Conservation (phyloP, 768 basidiomycete genomes). For the Scleroderma bovista region DNA sequence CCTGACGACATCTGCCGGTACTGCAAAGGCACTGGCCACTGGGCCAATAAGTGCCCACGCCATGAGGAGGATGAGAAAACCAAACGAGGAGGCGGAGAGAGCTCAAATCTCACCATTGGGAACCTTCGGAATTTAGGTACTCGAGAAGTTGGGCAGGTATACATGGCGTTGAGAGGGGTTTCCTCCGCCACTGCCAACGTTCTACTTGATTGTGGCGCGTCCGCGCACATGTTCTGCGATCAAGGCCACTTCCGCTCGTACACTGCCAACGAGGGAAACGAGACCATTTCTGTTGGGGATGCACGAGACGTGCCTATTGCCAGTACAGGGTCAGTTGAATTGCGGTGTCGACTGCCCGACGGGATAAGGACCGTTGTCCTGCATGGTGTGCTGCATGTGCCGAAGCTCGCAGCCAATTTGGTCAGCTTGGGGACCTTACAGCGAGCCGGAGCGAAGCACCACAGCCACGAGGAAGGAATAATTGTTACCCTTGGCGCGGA, state of each 20-base stretch:
- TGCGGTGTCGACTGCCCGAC: conserved; percentile 8
- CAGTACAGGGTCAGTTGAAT: conserved; percentile 12
- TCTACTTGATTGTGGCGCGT: background rate
- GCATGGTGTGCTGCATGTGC: conserved; percentile 10
- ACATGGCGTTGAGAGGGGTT: background rate
- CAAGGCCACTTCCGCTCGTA: conserved; percentile 9
- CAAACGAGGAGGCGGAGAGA: background rate
- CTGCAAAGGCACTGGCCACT: conserved; percentile 11
- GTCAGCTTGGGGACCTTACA: conserved; percentile 14
- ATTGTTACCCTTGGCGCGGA: conserved; percentile 1
- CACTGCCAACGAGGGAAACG: background rate
- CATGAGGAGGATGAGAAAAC: conserved; percentile 4
- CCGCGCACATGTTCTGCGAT: conserved; percentile 28
- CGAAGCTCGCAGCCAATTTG: conserved; percentile 10
- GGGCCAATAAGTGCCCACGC: conserved; percentile 13
- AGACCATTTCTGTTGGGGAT: conserved; percentile 15
- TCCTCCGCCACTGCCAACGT: background rate
- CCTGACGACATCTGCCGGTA: background rate
- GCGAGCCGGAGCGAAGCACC: conserved; percentile 2
- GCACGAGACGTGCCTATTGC: background rate
- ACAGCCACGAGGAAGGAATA: conserved; percentile 3
- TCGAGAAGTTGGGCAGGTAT: background rate
- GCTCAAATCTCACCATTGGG: background rate
- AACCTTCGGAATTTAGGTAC: background rate
- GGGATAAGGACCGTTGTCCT: conserved; percentile 5